A percentile compares a stretch with the other conserved stretches of the same genome.
Conservation (phyloP, 2,329 filamentous ascomycete species). For the Sclerotiophoma versabilis region DNA sequence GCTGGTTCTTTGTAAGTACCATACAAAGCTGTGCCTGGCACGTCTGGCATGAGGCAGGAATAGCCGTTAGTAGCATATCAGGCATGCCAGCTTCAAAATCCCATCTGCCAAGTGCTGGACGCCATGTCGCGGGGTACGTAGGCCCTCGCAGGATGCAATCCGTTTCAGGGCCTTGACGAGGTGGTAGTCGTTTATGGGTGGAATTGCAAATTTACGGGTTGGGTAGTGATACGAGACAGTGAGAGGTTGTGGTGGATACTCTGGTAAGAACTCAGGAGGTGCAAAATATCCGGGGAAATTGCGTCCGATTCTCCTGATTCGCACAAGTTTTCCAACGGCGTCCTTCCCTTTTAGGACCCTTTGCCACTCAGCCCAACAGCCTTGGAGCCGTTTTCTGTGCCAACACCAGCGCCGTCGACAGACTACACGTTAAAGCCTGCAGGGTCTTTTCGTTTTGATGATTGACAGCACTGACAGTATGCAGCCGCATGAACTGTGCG, state of each 20-base stretch:
- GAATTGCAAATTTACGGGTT: constrained; percentile 2
- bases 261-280: constrained; percentile 13
- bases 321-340: not conserved
- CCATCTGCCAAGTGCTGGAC: not conserved
- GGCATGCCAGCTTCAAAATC: not conserved
- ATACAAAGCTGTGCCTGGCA: not conserved
- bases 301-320: constrained; percentile 1
- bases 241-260: not conserved
- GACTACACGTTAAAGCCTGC: not conserved
- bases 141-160: not conserved
- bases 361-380: constrained; percentile 6
- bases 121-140: not conserved
- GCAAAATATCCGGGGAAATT: constrained; percentile 16
- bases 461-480: not conserved
- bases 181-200: constrained; percentile 7
- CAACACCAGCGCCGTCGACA: constrained; percentile 5
- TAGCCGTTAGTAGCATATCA: constrained; percentile 5
- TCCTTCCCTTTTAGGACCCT: not conserved
- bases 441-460: not conserved
- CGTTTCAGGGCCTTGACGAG: not conserved
- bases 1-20: too few relatives aligned
- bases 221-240: not conserved
- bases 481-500: not conserved
- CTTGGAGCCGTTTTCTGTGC: not conserved
- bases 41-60: not conserved